phyloP scores from a whole-genome alignment of 2,329 filamentous ascomycete genomes.

The Thermoascus crustaceus region DNA sequence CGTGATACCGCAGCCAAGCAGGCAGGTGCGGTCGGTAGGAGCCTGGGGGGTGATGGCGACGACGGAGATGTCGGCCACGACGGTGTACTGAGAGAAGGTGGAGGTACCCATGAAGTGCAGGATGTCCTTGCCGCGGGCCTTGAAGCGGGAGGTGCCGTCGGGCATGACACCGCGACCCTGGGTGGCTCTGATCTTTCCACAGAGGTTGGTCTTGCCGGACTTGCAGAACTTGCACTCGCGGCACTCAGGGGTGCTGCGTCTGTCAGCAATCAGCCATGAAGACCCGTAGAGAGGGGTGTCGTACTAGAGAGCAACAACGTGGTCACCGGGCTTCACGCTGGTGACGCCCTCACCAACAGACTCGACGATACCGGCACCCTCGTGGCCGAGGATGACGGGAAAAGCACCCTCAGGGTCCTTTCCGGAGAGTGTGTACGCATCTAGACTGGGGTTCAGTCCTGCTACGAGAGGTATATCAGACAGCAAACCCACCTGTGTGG shows the following conservation, averaged over 20 bases:
- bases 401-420: slow-evolving; percentile 96
- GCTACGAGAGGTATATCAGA: too few relatives aligned
- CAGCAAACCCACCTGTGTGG: slow-evolving; percentile 73
- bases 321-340: slow-evolving; percentile 85
- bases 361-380: slow-evolving; percentile 86
- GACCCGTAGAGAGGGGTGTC: slow-evolving; percentile 19
- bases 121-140: slow-evolving; percentile 86
- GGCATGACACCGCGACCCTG: slow-evolving; percentile 97
- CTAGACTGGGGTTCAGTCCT: slow-evolving; percentile 41
- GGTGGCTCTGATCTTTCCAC: slow-evolving; percentile 95
- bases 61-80: slow-evolving; percentile 96
- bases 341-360: slow-evolving; percentile 92
- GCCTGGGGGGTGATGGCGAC: slow-evolving; percentile 86
- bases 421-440: slow-evolving; percentile 89
- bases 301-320: slow-evolving; percentile 82
- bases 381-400: slow-evolving; percentile 80
- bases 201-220: slow-evolving; percentile 98
- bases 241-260: slow-evolving; percentile 80
- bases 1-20: slow-evolving; percentile 96
- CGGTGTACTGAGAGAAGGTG: slow-evolving; percentile 98
- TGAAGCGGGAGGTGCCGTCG: slow-evolving; percentile 91
- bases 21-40: slow-evolving; percentile 89
- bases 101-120: slow-evolving; percentile 99
- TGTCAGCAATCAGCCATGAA: background rate
- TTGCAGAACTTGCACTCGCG: slow-evolving; percentile 99